phyloP scores from a whole-genome alignment of 371 early-diverging fungal species.

The Mycotypha africana region DNA sequence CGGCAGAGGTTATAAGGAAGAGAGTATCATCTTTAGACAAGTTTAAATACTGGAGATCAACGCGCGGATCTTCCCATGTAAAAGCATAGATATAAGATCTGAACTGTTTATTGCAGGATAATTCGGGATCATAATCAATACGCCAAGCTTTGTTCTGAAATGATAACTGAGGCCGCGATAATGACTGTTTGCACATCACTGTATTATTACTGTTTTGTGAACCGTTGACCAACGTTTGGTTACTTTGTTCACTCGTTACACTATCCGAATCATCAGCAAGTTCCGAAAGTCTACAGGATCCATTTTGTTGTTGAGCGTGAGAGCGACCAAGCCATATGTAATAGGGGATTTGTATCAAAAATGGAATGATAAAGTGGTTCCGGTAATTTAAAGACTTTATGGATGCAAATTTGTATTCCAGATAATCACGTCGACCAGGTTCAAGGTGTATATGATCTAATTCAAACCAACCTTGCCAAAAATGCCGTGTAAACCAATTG shows the following conservation, averaged over 20 bases:
- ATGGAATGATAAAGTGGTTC: constrained; percentile 72
- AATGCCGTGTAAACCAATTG: constrained; percentile 75
- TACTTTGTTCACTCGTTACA: constrained; percentile 30
- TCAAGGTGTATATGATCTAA: constrained; percentile 76
- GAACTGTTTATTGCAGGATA: constrained; percentile 69
- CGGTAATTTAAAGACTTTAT: constrained; percentile 68
- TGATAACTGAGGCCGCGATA: constrained; percentile 7
- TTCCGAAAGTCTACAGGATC: constrained; percentile 18
- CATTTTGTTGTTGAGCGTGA: constrained; percentile 26
- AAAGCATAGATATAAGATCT: constrained; percentile 84
- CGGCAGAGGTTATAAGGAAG: constrained; percentile 83
- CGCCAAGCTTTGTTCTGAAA: constrained; percentile 52
- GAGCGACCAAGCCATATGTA: constrained; percentile 77
- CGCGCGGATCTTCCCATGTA: constrained; percentile 84
- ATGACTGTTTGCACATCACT: background rate
- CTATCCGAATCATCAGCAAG: constrained; percentile 30
- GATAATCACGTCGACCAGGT: constrained; percentile 77
- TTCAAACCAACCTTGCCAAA: constrained; percentile 78
- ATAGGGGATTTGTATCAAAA: constrained; percentile 76
- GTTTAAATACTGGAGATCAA: constrained; percentile 67
- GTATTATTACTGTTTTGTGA: constrained; percentile 4
- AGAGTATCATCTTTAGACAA: constrained; percentile 63
- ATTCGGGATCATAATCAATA: constrained; percentile 59
- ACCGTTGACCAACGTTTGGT: constrained; percentile 18
- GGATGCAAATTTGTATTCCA: constrained; percentile 79